Evolutionary conservation across 352 stramenopile species (phyloP), one percentile per base, ranked within the genome.

Genomic region (Peronospora tabacina): DNA sequence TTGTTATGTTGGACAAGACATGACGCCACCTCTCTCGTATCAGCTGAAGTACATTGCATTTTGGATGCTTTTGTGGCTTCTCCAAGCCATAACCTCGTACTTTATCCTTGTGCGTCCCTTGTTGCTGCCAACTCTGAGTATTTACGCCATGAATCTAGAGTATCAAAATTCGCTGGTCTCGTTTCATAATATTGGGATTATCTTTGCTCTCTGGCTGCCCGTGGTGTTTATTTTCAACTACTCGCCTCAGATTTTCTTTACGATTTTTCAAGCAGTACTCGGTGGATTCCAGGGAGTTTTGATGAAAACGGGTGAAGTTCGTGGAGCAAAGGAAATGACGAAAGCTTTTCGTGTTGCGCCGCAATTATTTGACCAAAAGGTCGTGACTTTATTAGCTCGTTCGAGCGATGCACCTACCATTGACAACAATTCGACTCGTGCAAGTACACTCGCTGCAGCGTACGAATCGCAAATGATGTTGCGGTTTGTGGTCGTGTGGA

Each of bases 401-500:
- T 72, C 75, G 4, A 83, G 58, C 13, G 77, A 86, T 44, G 77
- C 77, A 0, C 61, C 58, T 6, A 51, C 67, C 9, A 79, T 55
- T 40, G 67, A 69, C 12, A 67, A 63, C 2, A 68, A 80, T 17
- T 70, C 58, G 22, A 66, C 63, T 2, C 76, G 72, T 39, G 58
- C 70, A 0, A 85, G 72, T 37, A 56, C 63, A 2, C 8, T 80
- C 3, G 72, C 71, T 3, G 70, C 72, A 0, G 74, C 74, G 3
- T 87, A 85, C 58, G 70, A 87, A 46, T 86, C 73, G 19, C 77
- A 89, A 52, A 87, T 87, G 77, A 85, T 87, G 75, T 53, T 89
- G 16, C 77, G 77, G 7, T 89, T 89, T 20, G 77, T 87, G 7
- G 77, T 89, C 5, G 77, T 89, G 2, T 89, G 77, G 77, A 89